A percentile compares a stretch with the other conserved stretches of the same genome.
phyloP scores from a whole-genome alignment of 1,139 yeast genomes.

The Kodamaea fungicola region DNA sequence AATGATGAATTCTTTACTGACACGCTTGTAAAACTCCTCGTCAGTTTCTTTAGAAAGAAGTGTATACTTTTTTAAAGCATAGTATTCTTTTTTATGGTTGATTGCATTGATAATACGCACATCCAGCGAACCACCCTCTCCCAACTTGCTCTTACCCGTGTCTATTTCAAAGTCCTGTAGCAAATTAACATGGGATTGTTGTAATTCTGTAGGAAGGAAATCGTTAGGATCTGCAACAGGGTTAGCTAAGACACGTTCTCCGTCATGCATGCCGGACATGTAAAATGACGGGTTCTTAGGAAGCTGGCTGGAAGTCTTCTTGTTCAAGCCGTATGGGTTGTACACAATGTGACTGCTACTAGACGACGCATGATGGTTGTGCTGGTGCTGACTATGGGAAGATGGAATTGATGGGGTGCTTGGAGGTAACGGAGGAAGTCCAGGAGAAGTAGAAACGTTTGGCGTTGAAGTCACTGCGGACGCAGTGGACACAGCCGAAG shows the following conservation, averaged over 20 bases:
- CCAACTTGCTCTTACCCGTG: constrained; percentile 47
- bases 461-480: neutral
- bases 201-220: constrained; percentile 52
- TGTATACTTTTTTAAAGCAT: constrained; percentile 66
- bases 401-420: constrained; percentile 1
- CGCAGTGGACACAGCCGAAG: neutral
- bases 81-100: constrained; percentile 37
- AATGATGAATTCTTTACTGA: constrained; percentile 59
- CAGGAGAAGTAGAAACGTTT: neutral
- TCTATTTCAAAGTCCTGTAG: constrained; percentile 60
- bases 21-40: constrained; percentile 63
- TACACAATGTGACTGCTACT: constrained; percentile 32
- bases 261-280: constrained; percentile 34
- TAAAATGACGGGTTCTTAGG: constrained; percentile 42
- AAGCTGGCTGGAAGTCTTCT: constrained; percentile 29
- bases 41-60: constrained; percentile 59
- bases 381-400: too few relatives aligned
- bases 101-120: constrained; percentile 50
- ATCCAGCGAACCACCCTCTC: constrained; percentile 72
- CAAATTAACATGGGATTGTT: constrained; percentile 49
- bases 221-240: constrained; percentile 73
- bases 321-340: constrained; percentile 46
- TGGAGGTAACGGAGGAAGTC: constrained; percentile 1
- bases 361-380: neutral
- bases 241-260: constrained; percentile 48